Conservation (phyloP, 495 filamentous ascomycete genomes). For the Zalerion maritima region DNA sequence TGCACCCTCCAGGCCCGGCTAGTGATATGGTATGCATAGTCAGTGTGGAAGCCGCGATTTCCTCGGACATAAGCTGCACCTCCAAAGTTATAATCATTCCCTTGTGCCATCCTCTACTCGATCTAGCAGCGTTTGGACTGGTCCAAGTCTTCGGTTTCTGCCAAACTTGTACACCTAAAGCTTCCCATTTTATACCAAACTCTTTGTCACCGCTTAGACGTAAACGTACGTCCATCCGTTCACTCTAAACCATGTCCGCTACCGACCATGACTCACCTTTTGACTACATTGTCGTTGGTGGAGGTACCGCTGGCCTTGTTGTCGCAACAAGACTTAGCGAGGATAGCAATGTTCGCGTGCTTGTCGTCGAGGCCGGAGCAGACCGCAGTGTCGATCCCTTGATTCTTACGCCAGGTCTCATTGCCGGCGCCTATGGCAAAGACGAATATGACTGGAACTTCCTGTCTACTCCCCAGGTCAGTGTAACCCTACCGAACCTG, state of each 20-base stretch:
- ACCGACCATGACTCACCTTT: constrained; percentile 23
- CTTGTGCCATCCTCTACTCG: no score
- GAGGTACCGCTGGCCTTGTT: constrained; percentile 78
- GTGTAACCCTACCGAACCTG: constrained; percentile 2
- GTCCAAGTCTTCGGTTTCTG: no score
- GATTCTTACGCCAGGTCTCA: constrained; percentile 31
- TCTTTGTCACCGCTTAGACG: no score
- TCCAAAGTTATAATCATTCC: no score
- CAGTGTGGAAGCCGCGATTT: no score
- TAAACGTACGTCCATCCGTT: neutral
- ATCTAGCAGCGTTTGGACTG: no score
- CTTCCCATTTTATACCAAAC: no score
- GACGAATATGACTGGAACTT: constrained; percentile 42
- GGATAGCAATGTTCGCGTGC: constrained; percentile 22
- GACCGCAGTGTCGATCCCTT: constrained; percentile 30
- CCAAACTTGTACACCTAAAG: no score
- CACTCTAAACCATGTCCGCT: neutral
- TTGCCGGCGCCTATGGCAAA: constrained; percentile 29
- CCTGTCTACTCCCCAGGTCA: constrained; percentile 32
- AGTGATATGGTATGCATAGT: no score
- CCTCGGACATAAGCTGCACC: no score
- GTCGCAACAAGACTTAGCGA: constrained; percentile 48
- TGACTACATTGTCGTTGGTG: constrained; percentile 78
- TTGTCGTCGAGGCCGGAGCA: constrained; percentile 42
- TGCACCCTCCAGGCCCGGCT: no score